Evolutionary conservation across 163 green algal species (phyloP).

Genomic region (Scenedesmus sp.): DNA sequence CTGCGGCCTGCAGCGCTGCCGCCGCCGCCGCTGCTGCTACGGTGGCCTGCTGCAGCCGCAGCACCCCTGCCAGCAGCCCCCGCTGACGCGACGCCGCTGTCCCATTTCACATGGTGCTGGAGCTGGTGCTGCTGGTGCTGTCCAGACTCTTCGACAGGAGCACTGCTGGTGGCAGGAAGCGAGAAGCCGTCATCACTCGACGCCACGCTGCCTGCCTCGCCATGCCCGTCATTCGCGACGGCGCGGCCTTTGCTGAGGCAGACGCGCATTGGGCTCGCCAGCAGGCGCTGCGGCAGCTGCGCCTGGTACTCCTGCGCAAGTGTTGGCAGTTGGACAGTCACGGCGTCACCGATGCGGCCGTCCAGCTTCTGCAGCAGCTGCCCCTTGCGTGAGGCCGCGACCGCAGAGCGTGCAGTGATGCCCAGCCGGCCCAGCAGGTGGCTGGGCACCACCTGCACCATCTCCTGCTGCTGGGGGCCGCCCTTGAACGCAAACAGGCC

Average conservation of each 20-base stretch:
- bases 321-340: slow-evolving; percentile 11
- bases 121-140: not conserved
- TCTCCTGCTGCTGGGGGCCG: slow-evolving; percentile 37
- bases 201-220: not conserved
- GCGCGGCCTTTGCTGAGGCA: not conserved
- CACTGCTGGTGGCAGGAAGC: not conserved
- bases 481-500: slow-evolving; percentile 32
- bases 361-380: slow-evolving; percentile 25
- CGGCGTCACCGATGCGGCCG: not conserved
- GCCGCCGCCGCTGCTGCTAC: not conserved
- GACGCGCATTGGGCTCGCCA: not conserved
- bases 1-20: not conserved
- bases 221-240: not conserved
- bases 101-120: not conserved
- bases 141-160: not conserved
- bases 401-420: not conserved
- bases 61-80: not conserved
- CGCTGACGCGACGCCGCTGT: not conserved
- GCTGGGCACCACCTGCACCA: slow-evolving; percentile 13
- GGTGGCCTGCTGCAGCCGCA: not conserved
- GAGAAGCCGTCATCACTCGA: not conserved
- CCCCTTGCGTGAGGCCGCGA: slow-evolving; percentile 8
- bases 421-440: slow-evolving; percentile 11
- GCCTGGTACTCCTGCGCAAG: slow-evolving; percentile 19
- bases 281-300: not conserved